Conservation (phyloP, 2,329 filamentous ascomycete species). For the Aspergillus phoenicis region DNA sequence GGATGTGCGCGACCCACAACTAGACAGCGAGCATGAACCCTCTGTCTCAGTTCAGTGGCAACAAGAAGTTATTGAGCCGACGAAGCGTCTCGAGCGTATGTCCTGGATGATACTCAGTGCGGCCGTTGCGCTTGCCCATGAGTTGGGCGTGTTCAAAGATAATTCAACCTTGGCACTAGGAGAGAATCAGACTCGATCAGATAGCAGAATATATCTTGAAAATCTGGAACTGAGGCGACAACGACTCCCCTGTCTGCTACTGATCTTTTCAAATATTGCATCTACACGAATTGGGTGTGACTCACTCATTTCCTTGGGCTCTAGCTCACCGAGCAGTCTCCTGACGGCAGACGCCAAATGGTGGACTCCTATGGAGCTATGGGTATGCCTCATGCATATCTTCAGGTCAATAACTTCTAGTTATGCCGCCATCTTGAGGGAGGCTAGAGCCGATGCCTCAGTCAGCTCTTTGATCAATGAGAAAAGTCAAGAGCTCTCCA, state of each 20-base stretch:
- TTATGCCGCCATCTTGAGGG: not conserved
- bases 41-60: constrained; percentile 48
- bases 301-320: constrained; percentile 48
- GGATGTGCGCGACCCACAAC: constrained; percentile 43
- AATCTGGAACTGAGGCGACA: constrained; percentile 29
- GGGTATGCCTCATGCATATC: constrained; percentile 38
- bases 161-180: constrained; percentile 30
- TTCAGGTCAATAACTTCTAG: constrained; percentile 25
- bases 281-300: constrained; percentile 50
- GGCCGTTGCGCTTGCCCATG: constrained; percentile 54
- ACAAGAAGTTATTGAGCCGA: constrained; percentile 56
- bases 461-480: constrained; percentile 8
- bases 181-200: constrained; percentile 18
- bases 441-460: not conserved
- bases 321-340: constrained; percentile 27
- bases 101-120: constrained; percentile 60
- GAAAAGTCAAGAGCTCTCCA: constrained; percentile 14
- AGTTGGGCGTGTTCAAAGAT: constrained; percentile 49
- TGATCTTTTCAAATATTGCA: constrained; percentile 51
- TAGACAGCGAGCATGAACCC: constrained; percentile 29
- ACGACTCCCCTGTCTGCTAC: constrained; percentile 39
- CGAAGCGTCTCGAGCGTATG: constrained; percentile 57
- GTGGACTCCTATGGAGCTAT: constrained; percentile 49
- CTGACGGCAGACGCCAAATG: constrained; percentile 45
- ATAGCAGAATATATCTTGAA: constrained; percentile 21